Base-by-base conservation (phyloP, 768 basidiomycete genomes). In the Psilocybe azurescens region DNA sequence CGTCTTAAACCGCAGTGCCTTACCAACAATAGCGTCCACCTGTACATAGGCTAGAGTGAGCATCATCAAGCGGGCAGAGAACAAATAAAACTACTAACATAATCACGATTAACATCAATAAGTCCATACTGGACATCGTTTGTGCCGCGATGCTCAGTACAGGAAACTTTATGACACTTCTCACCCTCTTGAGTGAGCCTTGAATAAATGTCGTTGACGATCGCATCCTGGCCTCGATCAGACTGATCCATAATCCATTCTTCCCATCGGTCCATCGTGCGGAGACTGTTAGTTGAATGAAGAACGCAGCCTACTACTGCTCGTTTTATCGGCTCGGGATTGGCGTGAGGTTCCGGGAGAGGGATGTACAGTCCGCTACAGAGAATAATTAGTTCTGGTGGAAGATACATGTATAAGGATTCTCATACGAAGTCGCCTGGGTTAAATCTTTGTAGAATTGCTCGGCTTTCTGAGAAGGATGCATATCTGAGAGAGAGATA, bases 21-120 rank as follows among this genome's bases (percentile, higher is more conserved):
- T 57, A 11, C 13, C 44, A 47, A 57, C 56, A 48, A 57, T 47
- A 29, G 24, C n/a, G 44, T 57, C 56, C 28, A 57, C 56, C 56
- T 57, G 16, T 56, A 56, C 33, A 18, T 38, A 38, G 52, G 20
- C 16, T 28, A 41, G 44, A 56, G 16, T 44, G 39, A 53, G 53
- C 20, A 47, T 56, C n/a, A 24, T 32, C 13, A 28, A 33, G 16
- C 29, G 10, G 24, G 20, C 44, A 48, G 28, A 48, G 56, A 57
- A 55, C 8, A 52, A 52, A 41, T 1, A 47, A 47, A 57, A 48
- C 28, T 8, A 48, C 56, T 47, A 4, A 57, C 56, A 30, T 13
- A 48, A 57, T 16, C 56, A 57, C 56, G 56, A 57, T 46, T n/a
- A 29, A 56, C 56, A 48, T 30, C 14, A 32, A 2, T 14, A 32